Evolutionary conservation across 257 asterid genomes (phyloP).

Genomic region (Primulina huaijiensis): DNA sequence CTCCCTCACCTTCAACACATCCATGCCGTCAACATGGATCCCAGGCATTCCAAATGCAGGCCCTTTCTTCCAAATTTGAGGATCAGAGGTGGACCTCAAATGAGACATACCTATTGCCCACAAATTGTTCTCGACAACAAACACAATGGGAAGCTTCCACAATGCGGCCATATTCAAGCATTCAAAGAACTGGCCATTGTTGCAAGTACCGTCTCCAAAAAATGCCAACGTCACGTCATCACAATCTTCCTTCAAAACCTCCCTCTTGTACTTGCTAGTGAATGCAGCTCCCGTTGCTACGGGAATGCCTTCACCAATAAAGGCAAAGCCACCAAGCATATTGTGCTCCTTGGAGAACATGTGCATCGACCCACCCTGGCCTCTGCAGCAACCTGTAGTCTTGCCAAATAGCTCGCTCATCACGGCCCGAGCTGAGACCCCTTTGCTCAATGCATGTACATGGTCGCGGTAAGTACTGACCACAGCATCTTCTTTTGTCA

Average conservation of each 20-base stretch:
- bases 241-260: constrained; percentile 78
- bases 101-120: constrained; percentile 99
- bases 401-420: constrained; percentile 99
- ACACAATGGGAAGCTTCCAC: constrained; percentile 92
- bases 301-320: constrained; percentile 95
- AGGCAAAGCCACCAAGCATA: constrained; percentile 91
- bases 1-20: constrained; percentile 94
- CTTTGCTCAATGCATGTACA: constrained; percentile 95
- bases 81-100: constrained; percentile 93
- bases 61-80: constrained; percentile 95
- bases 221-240: constrained; percentile 90
- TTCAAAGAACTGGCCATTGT: constrained; percentile 94
- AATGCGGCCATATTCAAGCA: constrained; percentile 98
- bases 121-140: constrained; percentile 94
- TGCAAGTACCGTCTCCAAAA: constrained; percentile 95
- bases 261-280: constrained; percentile 79
- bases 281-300: constrained; percentile 97
- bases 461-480: constrained; percentile 97
- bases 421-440: constrained; percentile 87
- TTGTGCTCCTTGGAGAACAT: constrained; percentile 99
- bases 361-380: constrained; percentile 99
- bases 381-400: constrained; percentile 97
- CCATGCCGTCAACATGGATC: constrained; percentile 97
- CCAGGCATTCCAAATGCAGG: constrained; percentile 99
- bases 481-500: constrained; percentile 75